Evolutionary conservation across 2,329 filamentous ascomycete genomes (phyloP).

Genomic region (Aspergillus terreus): DNA sequence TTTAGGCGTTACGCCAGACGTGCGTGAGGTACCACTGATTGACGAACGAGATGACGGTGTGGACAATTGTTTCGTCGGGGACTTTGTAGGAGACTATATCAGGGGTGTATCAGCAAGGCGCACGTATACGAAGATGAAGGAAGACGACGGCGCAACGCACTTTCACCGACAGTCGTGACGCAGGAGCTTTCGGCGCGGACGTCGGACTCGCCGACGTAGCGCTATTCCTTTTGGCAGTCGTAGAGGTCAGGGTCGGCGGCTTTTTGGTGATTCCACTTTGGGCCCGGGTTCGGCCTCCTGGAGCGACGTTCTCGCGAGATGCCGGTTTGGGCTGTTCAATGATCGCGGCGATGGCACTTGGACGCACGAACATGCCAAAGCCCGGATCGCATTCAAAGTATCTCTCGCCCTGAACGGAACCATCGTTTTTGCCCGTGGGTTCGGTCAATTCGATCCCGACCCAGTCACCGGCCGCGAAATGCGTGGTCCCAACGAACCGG

Average conservation of each 20-base stretch:
- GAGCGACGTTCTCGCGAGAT: constrained; percentile 24
- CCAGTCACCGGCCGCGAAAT: constrained; percentile 81
- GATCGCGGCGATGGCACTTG: constrained; percentile 61
- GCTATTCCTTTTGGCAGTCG: constrained; percentile 61
- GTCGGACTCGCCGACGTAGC: constrained; percentile 70
- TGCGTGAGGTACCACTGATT: constrained; percentile 49
- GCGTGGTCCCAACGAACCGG: constrained; percentile 75
- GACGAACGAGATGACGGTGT: constrained; percentile 50
- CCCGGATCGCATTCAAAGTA: constrained; percentile 76
- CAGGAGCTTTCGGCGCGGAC: constrained; percentile 55
- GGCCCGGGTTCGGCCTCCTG: constrained; percentile 35
- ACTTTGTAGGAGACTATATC: constrained; percentile 68
- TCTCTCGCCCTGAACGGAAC: constrained; percentile 77
- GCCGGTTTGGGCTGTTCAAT: constrained; percentile 39
- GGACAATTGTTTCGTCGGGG: constrained; percentile 71
- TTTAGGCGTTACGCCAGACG: constrained; percentile 47
- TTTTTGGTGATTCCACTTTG: constrained; percentile 40
- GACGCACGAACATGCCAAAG: constrained; percentile 83
- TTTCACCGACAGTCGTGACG: constrained; percentile 34
- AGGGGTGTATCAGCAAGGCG: background rate
- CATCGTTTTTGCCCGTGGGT: constrained; percentile 86
- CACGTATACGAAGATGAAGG: background rate
- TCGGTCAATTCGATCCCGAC: constrained; percentile 84
- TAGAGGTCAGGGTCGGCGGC: constrained; percentile 50
- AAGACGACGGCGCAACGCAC: constrained; percentile 22